Percentiles rank a stretch among this genome's conserved stretches.
phyloP scores from a whole-genome alignment of 2,329 filamentous ascomycete species.

The Ophiocordyceps australis region DNA sequence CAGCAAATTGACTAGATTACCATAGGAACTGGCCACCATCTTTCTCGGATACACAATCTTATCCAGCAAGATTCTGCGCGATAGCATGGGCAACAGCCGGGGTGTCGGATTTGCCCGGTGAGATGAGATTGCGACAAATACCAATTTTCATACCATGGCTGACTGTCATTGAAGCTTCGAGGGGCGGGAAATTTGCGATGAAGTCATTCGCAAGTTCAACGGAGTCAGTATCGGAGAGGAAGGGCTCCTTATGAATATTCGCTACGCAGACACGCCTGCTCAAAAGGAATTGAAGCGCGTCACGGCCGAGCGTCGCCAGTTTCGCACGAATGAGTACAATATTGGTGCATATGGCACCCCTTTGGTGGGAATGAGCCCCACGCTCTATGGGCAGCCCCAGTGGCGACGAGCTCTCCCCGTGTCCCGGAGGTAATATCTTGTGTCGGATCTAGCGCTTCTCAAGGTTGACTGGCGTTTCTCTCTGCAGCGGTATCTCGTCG shows the following conservation, averaged over 20 bases:
- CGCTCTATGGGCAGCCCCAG: slow-evolving; percentile 16
- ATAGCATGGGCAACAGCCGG: slow-evolving; percentile 80
- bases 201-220: slow-evolving; percentile 75
- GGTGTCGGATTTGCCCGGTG: slow-evolving; percentile 96
- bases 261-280: slow-evolving; percentile 89
- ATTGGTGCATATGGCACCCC: slow-evolving; percentile 49
- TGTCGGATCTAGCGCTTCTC: too few relatives aligned
- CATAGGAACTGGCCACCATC: slow-evolving; percentile 55
- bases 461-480: slow-evolving; percentile 1
- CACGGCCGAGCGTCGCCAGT: slow-evolving; percentile 86
- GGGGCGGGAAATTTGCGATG: slow-evolving; percentile 71
- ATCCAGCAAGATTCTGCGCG: slow-evolving; percentile 88
- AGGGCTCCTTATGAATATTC: slow-evolving; percentile 74
- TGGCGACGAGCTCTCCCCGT: slow-evolving; percentile 14
- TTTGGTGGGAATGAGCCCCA: slow-evolving; percentile 32
- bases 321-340: slow-evolving; percentile 91
- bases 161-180: slow-evolving; percentile 65
- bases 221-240: slow-evolving; percentile 61
- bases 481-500: slow-evolving; percentile 8
- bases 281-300: slow-evolving; percentile 96
- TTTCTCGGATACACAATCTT: slow-evolving; percentile 69
- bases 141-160: too few relatives aligned
- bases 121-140: too few relatives aligned
- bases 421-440: slow-evolving; percentile 15
- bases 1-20: neutral